phyloP scores from a whole-genome alignment of 2,329 filamentous ascomycete genomes.

The Xylariaceae sp. region DNA sequence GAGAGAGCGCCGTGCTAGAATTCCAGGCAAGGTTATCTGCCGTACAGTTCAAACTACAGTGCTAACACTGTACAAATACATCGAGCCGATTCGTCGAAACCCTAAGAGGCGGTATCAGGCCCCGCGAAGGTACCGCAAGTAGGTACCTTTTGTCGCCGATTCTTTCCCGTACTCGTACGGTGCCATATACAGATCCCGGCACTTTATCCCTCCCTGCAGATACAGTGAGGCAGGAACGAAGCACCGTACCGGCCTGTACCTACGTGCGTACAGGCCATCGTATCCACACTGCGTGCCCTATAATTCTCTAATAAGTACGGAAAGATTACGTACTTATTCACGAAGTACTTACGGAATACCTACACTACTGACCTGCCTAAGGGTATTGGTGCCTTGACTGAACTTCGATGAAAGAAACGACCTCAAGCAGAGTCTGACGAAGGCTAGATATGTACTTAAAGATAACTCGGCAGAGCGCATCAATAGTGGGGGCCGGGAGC shows the following conservation, averaged over 20 bases:
- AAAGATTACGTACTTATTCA: not conserved
- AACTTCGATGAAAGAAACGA: not conserved
- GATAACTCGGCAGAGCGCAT: not conserved
- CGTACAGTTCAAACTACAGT: no score
- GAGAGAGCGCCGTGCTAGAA: not conserved
- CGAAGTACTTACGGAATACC: not conserved
- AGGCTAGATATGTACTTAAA: not conserved
- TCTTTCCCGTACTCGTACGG: no score
- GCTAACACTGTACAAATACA: no score
- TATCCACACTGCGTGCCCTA: not conserved
- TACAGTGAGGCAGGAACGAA: no score
- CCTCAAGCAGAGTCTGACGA: not conserved
- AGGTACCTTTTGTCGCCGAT: no score
- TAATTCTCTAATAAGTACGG: not conserved
- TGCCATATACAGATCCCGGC: no score
- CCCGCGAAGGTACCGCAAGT: no score
- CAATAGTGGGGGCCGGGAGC: not conserved
- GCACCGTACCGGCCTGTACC: not conserved
- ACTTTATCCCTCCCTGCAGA: no score
- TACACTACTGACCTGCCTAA: not conserved
- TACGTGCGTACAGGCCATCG: not conserved
- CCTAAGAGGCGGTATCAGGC: no score
- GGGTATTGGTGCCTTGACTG: not conserved
- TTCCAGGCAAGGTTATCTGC: not conserved
- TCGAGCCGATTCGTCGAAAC: no score